Percentiles rank a stretch among this genome's conserved stretches.
phyloP scores from a whole-genome alignment of 768 basidiomycete genomes.

The Flagelloscypha sp. region DNA sequence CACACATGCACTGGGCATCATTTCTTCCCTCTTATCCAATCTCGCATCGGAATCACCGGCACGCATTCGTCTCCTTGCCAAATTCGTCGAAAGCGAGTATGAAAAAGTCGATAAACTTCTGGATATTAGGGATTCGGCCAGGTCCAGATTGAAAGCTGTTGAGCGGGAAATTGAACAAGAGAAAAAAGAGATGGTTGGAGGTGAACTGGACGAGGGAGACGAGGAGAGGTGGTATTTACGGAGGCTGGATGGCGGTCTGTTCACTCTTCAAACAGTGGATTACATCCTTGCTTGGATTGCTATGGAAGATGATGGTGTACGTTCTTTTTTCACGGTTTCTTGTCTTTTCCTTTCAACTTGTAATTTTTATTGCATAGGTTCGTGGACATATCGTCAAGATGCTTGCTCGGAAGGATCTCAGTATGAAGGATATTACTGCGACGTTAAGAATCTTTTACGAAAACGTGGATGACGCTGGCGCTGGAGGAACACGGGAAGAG shows the following conservation, averaged over 20 bases:
- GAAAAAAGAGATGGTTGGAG: conserved; percentile 53
- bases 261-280: conserved; percentile 84
- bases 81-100: conserved; percentile 90
- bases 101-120: conserved; percentile 92
- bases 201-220: conserved; percentile 51
- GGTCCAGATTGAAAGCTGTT: conserved; percentile 45
- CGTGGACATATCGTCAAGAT: conserved; percentile 68
- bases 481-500: conserved; percentile 21
- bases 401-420: conserved; percentile 64
- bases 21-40: conserved; percentile 81
- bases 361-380: conserved; percentile 47
- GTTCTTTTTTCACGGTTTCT: conserved; percentile 18
- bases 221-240: conserved; percentile 81
- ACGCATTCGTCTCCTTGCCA: conserved; percentile 76
- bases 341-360: conserved; percentile 2
- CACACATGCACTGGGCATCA: conserved; percentile 80
- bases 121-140: conserved; percentile 73
- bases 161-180: conserved; percentile 66
- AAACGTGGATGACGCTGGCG: conserved; percentile 56
- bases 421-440: conserved; percentile 59
- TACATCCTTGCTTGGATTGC: conserved; percentile 91
- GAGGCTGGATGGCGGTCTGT: conserved; percentile 79
- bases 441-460: conserved; percentile 66
- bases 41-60: conserved; percentile 77
- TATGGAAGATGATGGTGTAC: conserved; percentile 97